Conservation (phyloP, 768 basidiomycete species). For the Kwoniella sp. region DNA sequence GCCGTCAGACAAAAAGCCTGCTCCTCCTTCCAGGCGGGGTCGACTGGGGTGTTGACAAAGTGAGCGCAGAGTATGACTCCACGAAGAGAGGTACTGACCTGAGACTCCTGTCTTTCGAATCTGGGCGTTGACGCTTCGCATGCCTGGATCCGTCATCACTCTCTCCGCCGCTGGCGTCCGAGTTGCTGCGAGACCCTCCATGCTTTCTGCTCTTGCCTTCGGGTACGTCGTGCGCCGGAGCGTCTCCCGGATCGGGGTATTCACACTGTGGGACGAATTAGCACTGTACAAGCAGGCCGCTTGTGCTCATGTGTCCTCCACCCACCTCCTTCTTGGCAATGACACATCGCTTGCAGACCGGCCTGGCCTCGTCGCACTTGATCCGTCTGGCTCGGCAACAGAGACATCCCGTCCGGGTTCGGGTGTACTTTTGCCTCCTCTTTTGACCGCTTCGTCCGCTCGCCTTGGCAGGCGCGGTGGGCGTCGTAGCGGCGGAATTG, state of each 20-base stretch:
- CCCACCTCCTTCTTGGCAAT: conserved; percentile 70
- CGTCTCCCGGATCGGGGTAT: conserved; percentile 24
- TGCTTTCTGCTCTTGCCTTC: too few relatives aligned
- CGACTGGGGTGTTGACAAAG: too few relatives aligned
- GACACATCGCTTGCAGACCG: conserved; percentile 77
- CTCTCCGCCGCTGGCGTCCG: conserved; percentile 7
- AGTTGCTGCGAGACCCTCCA: conserved; percentile 4
- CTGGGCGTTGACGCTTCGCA: not conserved
- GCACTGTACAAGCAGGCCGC: too few relatives aligned
- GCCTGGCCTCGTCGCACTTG: conserved; percentile 93
- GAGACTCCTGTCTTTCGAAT: not conserved
- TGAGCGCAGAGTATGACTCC: too few relatives aligned
- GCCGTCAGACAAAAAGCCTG: not conserved
- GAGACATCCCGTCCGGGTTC: conserved; percentile 89
- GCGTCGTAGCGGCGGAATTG: not conserved
- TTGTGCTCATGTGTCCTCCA: too few relatives aligned
- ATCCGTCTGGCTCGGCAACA: conserved; percentile 93
- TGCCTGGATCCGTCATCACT: conserved; percentile 8
- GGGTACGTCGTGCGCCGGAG: not conserved
- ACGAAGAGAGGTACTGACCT: too few relatives aligned
- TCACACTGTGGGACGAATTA: conserved; percentile 17
- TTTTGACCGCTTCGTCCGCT: conserved; percentile 17
- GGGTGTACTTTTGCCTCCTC: conserved; percentile 72
- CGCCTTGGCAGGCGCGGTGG: not conserved
- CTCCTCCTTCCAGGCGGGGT: too few relatives aligned